phyloP scores from a whole-genome alignment of 2,329 filamentous ascomycete genomes.

The Verticillium albo-atrum region DNA sequence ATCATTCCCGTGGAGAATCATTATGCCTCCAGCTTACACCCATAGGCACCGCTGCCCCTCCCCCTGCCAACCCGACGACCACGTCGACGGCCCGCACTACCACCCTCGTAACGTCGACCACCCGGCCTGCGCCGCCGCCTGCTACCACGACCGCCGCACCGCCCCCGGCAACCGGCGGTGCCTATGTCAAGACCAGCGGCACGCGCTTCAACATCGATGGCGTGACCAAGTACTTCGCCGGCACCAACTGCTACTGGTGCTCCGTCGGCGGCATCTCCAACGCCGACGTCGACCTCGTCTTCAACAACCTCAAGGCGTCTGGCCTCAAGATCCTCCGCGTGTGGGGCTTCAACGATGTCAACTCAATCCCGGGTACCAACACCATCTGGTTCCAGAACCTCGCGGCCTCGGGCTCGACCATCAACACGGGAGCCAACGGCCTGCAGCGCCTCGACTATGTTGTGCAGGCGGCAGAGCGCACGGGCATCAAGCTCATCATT shows the following conservation, averaged over 20 bases:
- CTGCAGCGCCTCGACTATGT: constrained; percentile 59
- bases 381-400: constrained; percentile 48
- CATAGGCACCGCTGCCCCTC: constrained; percentile 35
- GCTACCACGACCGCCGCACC: constrained; percentile 4
- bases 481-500: constrained; percentile 59
- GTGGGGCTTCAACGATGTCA: constrained; percentile 60
- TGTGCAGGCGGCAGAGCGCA: constrained; percentile 52
- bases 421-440: constrained; percentile 58
- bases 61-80: constrained; percentile 23
- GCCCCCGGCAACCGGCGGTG: constrained; percentile 10
- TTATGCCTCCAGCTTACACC: constrained; percentile 37
- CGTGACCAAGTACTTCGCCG: constrained; percentile 42
- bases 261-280: constrained; percentile 45
- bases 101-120: constrained; percentile 6
- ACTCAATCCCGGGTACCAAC: constrained; percentile 25
- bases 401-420: constrained; percentile 42
- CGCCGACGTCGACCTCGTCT: constrained; percentile 49
- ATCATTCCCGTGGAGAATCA: constrained; percentile 28
- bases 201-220: constrained; percentile 38
- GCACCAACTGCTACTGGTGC: constrained; percentile 55
- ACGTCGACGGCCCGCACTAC: constrained; percentile 9
- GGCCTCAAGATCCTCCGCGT: constrained; percentile 55
- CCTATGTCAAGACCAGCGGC: constrained; percentile 19
- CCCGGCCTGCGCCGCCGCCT: background rate
- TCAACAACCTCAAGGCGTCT: constrained; percentile 41